Evolutionary conservation across 345 rosid genomes (phyloP), one percentile per base, ranked within the genome.

Genomic region (Arabis hirsuta): DNA sequence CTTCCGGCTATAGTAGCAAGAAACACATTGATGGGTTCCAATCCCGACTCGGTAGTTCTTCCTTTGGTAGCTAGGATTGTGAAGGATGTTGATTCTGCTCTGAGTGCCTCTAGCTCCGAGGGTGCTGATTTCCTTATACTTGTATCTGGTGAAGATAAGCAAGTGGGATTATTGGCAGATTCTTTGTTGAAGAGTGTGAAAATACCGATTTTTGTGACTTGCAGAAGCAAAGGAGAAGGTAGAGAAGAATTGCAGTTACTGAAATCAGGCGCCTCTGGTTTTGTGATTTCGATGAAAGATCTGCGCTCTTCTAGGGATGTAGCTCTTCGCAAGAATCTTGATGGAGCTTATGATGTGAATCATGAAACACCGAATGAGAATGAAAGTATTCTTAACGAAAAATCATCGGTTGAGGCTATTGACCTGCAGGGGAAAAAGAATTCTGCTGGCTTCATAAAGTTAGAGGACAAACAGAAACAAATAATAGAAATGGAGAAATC

Each of bases 81-180:
- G 69, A 82, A 84, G 62, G 82, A 82, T 75, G 63, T 82, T 69
- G 74, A 72, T 59, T 83, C 96, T 57, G 96, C 97, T 31, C 56
- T 80, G 19, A 72, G 54, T 67, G 97, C 96, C 13, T 79, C 97
- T 58, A 87, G 53, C 75, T 87, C 90, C n/a, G 99, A 95, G 77
- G 97, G 99, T 75, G 97, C 95, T 82, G 99, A 91, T 87, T 91
- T 95, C 68, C 85, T 95, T 41, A 81, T 95, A 58, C 86, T 80
- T 65, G 71, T 54, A 67, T 54, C 78, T 60, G 71, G 55, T 27
- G 82, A 63, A 73, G 88, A 76, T 69, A 54, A 73, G 53, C 54
- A 65, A 66, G 65, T 67, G 44, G 82, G 83, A 82, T 42, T 47
- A 52, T 66, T 73, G 45, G 56, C 67, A 44, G 80, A 72, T 57